These are phyloP conservation scores for Apiospora malaysiana DNA, from an alignment of 2,329 filamentous ascomycete species.

Conservation along the genomic window DNA sequence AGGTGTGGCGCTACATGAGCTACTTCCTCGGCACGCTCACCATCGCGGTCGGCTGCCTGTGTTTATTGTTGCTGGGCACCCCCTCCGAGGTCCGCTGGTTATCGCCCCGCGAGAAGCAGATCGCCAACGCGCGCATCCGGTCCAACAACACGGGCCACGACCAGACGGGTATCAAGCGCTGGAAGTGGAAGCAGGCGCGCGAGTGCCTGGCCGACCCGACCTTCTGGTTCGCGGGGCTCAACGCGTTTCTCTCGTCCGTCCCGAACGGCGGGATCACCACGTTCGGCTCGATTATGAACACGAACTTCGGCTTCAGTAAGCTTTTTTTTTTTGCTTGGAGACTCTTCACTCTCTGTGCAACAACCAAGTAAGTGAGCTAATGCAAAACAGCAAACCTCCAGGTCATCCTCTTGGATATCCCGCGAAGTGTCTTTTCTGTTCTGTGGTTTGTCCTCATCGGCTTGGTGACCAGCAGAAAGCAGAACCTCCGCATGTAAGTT, in stretches of 20 bases:
- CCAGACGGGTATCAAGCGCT: conserved; percentile 43
- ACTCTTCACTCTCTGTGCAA: too few relatives aligned
- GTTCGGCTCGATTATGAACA: conserved; percentile 43
- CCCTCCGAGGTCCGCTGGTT: conserved; percentile 47
- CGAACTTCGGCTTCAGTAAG: conserved; percentile 44
- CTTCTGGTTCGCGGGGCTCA: conserved; percentile 45
- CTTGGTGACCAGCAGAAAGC: conserved; percentile 38
- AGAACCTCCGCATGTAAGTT: conserved; percentile 42
- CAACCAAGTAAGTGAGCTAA: conserved; percentile 8
- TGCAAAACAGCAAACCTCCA: conserved; percentile 39
- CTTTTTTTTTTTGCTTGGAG: too few relatives aligned
- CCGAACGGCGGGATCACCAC: conserved; percentile 45
- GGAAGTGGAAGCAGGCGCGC: conserved; percentile 44
- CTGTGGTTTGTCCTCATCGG: conserved; percentile 44
- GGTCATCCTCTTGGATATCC: conserved; percentile 45
- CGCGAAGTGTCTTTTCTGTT: conserved; percentile 40
- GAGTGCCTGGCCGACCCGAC: conserved; percentile 44
- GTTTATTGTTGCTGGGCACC: conserved; percentile 43
- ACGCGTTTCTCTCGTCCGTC: conserved; percentile 44
- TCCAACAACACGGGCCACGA: conserved; percentile 46
- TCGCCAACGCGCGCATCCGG: conserved; percentile 44
- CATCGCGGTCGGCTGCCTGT: conserved; percentile 40
- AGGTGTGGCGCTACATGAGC: conserved; percentile 47
- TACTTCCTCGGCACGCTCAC: conserved; percentile 45
- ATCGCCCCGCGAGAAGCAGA: conserved; percentile 42